Conservation (phyloP, 768 basidiomycete species). For the Rhizopogon rudus region DNA sequence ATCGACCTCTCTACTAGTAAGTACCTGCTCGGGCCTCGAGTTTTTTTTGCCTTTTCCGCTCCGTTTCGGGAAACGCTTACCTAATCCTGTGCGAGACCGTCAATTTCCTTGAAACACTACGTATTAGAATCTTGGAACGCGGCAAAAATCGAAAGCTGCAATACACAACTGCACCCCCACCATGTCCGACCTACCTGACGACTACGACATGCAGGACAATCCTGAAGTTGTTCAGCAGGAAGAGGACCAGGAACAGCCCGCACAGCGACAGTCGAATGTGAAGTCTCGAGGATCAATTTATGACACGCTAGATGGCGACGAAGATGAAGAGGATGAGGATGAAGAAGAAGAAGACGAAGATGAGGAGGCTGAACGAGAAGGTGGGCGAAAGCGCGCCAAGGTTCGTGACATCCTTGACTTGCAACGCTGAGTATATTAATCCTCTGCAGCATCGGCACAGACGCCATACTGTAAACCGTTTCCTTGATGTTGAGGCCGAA, state of each 20-base stretch:
- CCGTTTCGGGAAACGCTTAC: too few relatives aligned
- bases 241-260: constrained; percentile 31
- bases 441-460: constrained; percentile 56
- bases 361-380: constrained; percentile 45
- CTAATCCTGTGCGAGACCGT: too few relatives aligned
- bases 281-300: constrained; percentile 28
- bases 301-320: constrained; percentile 33
- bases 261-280: constrained; percentile 15
- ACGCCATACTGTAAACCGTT: constrained; percentile 63
- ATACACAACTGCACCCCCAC: too few relatives aligned
- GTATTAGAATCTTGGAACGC: too few relatives aligned
- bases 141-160: too few relatives aligned
- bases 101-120: too few relatives aligned
- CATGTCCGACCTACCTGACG: constrained; percentile 42
- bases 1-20: too few relatives aligned
- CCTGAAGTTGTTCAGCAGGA: constrained; percentile 17
- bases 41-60: too few relatives aligned
- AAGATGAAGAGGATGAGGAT: constrained; percentile 40
- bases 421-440: constrained; percentile 6
- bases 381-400: constrained; percentile 58
- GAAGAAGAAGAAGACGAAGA: constrained; percentile 56
- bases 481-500: constrained; percentile 94
- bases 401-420: constrained; percentile 27
- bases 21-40: too few relatives aligned
- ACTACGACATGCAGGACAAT: constrained; percentile 25